phyloP scores from a whole-genome alignment of 2,329 filamentous ascomycete species.

The Diaporthe citrichinensis region DNA sequence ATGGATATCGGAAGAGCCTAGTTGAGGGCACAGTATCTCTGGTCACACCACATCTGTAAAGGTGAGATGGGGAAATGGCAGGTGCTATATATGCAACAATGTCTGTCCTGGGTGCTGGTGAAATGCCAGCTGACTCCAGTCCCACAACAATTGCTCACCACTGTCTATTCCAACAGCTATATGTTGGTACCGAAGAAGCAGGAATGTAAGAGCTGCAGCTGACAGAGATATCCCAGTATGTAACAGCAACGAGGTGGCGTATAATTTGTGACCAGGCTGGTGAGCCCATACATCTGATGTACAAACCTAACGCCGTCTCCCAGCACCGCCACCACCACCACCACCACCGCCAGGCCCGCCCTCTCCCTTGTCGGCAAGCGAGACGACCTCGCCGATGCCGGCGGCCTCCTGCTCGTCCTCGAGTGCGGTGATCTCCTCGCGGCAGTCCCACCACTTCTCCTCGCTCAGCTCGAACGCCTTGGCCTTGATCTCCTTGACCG shows the following conservation, averaged over 20 bases:
- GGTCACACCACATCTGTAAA: neutral
- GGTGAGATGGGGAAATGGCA: too few species aligned
- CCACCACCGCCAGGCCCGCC: conserved; percentile 63
- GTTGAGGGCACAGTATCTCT: neutral
- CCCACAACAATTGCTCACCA: neutral
- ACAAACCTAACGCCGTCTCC: conserved; percentile 42
- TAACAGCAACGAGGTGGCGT: neutral
- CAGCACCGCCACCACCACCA: conserved; percentile 46
- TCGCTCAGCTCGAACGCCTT: conserved; percentile 92
- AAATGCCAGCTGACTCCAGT: neutral
- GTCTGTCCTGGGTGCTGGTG: neutral
- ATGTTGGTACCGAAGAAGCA: neutral
- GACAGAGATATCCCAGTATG: neutral
- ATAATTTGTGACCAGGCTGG: neutral
- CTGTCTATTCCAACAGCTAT: neutral
- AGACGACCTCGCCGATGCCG: conserved; percentile 95
- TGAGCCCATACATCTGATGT: neutral
- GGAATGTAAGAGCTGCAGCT: neutral
- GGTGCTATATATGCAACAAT: neutral
- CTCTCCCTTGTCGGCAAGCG: conserved; percentile 80
- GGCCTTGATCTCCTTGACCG: conserved; percentile 92
- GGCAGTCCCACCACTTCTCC: conserved; percentile 98
- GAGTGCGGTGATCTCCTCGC: conserved; percentile 90
- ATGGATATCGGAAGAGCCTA: neutral
- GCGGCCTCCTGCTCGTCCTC: conserved; percentile 98